Base-by-base conservation (phyloP, 1,139 yeast species). In the Tardiomyces digboiensis region DNA sequence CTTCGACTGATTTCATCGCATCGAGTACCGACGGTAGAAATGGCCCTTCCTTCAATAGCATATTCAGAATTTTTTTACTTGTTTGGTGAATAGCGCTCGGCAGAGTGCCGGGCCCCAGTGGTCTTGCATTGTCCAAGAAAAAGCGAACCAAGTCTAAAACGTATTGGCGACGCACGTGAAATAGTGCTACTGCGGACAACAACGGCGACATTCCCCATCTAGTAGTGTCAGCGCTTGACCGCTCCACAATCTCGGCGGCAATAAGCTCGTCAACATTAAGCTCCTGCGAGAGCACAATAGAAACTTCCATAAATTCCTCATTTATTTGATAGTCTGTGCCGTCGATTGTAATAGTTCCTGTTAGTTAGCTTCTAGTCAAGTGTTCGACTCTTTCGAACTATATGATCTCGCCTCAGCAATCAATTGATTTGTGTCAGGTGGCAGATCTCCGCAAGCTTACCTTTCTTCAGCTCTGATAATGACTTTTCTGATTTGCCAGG, bases 141-240 rank as follows among this genome's bases (percentile, higher is more conserved):
- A 72, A 84, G 7, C 85, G 78, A 20, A 81, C 70, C 33, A 86
- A 77, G 53, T 83, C 85, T 41, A 89, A 62, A 19, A 88, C 78
- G 53, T 77, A 82, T 56, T 79, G 82, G 43, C 80, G 72, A 53
- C 97, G 73, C 45, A 77, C 65, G 57, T 79, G 85, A 58, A 75
- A 87, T 6, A 78, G 71, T n/a, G 83, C 75, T 51, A 80, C 73
- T 1, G 91, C 95, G 26, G 80, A 73, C 53, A 86, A 94, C 4
- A 74, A 56, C 20, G 80, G 68, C 1, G 74, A 66, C 6, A 79
- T 66, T 3, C 85, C 88, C 23, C 75, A 68, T 38, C 73, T 60
- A 2, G 61, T 64, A 14, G 71, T 65, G 18, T 71, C 65, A 2
- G 63, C 61, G 4, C 70, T 58, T 2, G 85, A 72, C 46, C 63